A percentile compares a stretch with the other conserved stretches of the same genome.
Evolutionary conservation across 2,329 filamentous ascomycete genomes (phyloP).

Genomic region (Ceratocystis cacaofunesta): DNA sequence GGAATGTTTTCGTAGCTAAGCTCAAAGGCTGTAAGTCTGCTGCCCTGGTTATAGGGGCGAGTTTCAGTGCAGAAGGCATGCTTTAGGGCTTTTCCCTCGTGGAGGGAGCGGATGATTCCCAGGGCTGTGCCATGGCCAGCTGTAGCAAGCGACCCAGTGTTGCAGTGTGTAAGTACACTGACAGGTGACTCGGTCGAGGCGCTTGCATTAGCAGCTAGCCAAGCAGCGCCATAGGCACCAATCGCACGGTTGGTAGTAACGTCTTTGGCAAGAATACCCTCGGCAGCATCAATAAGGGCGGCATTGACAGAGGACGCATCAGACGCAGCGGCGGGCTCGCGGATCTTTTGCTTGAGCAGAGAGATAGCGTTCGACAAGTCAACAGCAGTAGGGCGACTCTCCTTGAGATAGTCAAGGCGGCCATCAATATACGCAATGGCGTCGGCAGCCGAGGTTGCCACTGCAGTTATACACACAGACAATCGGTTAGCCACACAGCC

Average conservation of each 20-base stretch:
- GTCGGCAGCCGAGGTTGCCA: conserved; percentile 34
- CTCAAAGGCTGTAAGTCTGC: conserved; percentile 86
- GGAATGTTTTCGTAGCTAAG: conserved; percentile 89
- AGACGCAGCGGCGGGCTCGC: conserved; percentile 31
- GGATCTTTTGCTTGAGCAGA: conserved; percentile 55
- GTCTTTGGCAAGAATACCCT: conserved; percentile 76
- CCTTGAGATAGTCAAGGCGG: conserved; percentile 73
- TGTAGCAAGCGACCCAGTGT: conserved; percentile 90
- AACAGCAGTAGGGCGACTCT: conserved; percentile 83
- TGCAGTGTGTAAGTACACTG: conserved; percentile 93
- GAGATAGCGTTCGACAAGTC: conserved; percentile 82
- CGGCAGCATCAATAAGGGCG: conserved; percentile 65
- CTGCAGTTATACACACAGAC: conserved; percentile 24
- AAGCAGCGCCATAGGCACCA: conserved; percentile 66
- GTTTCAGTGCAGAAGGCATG: conserved; percentile 96
- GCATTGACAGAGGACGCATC: conserved; percentile 41
- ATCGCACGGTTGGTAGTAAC: conserved; percentile 77
- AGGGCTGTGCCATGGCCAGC: conserved; percentile 95
- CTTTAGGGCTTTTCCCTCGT: conserved; percentile 47
- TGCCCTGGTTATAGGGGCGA: conserved; percentile 93
- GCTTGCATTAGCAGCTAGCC: conserved; percentile 52
- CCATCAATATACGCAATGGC: conserved; percentile 57
- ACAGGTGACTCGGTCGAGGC: conserved; percentile 36
- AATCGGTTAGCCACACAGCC: not conserved
- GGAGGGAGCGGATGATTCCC: conserved; percentile 78